Evolutionary conservation across 177 flowering plant genomes (phyloP).

Genomic region (Vitis hybrid): DNA sequence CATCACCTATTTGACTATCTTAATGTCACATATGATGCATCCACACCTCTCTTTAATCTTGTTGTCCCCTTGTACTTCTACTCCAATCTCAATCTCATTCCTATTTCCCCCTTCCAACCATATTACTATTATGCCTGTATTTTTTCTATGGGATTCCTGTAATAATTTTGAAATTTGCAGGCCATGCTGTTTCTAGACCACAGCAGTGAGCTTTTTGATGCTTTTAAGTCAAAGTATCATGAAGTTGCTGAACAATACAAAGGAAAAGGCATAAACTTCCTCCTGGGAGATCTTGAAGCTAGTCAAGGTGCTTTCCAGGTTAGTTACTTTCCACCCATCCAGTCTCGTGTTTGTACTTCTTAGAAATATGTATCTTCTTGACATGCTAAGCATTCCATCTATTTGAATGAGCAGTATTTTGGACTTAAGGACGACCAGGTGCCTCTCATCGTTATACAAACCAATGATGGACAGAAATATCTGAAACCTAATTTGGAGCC

Average conservation of each 20-base stretch:
- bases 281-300: conserved; percentile 70
- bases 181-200: conserved; percentile 69
- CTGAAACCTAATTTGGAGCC: conserved; percentile 61
- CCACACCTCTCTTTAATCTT: neutral
- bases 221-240: conserved; percentile 49
- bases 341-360: neutral
- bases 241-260: conserved; percentile 61
- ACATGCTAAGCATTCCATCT: neutral
- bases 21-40: neutral
- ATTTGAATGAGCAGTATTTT: conserved; percentile 50
- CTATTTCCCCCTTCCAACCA: neutral
- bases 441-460: conserved; percentile 73
- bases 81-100: neutral
- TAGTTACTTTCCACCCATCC: conserved; percentile 8
- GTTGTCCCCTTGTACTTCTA: neutral
- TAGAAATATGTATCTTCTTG: neutral
- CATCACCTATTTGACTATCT: neutral
- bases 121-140: neutral
- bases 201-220: conserved; percentile 40
- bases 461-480: conserved; percentile 55
- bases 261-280: conserved; percentile 54
- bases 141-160: neutral
- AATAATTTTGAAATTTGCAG: conserved; percentile 32
- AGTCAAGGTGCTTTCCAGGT: conserved; percentile 73
- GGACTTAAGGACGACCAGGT: conserved; percentile 61